Evolutionary conservation across 1,284 basidiomycete genomes (phyloP).

Genomic region (Ustilago nuda): DNA sequence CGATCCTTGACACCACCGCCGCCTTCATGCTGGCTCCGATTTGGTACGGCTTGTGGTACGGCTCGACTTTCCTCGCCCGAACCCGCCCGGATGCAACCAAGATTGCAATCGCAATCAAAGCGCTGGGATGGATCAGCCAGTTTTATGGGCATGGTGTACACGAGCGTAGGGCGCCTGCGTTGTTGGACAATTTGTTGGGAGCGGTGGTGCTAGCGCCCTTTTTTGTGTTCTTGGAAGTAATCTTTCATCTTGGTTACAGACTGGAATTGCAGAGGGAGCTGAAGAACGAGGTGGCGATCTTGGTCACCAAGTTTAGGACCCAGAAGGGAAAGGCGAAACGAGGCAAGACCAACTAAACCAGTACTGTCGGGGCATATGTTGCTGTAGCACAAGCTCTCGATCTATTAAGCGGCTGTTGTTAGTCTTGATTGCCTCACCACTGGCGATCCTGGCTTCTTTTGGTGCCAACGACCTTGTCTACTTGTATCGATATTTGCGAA

Average conservation of each 20-base stretch:
- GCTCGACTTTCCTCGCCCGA: slow-evolving; percentile 26
- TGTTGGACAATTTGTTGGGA: slow-evolving; percentile 61
- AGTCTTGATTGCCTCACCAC: no score
- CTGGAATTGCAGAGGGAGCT: slow-evolving; percentile 58
- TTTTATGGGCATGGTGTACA: slow-evolving; percentile 64
- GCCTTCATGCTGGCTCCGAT: slow-evolving; percentile 53
- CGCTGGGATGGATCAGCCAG: slow-evolving; percentile 58
- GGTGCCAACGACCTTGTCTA: no score
- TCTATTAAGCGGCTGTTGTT: no score
- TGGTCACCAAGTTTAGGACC: slow-evolving; percentile 48
- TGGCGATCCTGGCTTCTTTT: no score
- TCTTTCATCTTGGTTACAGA: slow-evolving; percentile 62
- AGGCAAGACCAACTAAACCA: slow-evolving; percentile 22
- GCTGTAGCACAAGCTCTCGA: no score
- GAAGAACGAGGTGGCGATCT: slow-evolving; percentile 57
- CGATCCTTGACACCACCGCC: slow-evolving; percentile 50
- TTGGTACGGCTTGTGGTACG: slow-evolving; percentile 46
- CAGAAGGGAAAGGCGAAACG: slow-evolving; percentile 38
- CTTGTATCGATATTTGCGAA: no score
- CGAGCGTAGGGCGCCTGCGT: slow-evolving; percentile 58
- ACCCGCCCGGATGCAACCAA: slow-evolving; percentile 37
- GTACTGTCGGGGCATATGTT: no score
- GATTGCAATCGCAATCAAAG: slow-evolving; percentile 41
- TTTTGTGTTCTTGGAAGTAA: slow-evolving; percentile 61
- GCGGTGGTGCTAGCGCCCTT: slow-evolving; percentile 62